Conservation (phyloP, 441 rosid species). For the Manihot esculenta region DNA sequence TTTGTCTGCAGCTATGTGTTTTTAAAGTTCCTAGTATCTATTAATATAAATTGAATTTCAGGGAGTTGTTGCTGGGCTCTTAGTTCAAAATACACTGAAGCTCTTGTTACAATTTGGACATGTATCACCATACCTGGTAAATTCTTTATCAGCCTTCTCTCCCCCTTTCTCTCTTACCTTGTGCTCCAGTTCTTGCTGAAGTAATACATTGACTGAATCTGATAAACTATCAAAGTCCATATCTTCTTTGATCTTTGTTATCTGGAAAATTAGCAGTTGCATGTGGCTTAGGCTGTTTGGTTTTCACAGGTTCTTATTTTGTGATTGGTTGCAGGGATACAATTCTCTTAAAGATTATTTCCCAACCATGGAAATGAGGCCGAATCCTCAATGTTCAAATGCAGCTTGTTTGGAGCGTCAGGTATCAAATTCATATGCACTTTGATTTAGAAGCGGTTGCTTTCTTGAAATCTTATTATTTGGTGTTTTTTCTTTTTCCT, state of each 20-base stretch:
- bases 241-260: background rate
- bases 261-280: slow-evolving; percentile 2
- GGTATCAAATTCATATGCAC: slow-evolving; percentile 43
- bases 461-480: slow-evolving; percentile 6
- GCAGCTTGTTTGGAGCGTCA: slow-evolving; percentile 86
- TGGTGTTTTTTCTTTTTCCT: slow-evolving; percentile 10
- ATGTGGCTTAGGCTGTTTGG: slow-evolving; percentile 9
- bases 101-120: slow-evolving; percentile 81
- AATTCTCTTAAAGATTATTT: slow-evolving; percentile 96
- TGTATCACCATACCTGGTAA: slow-evolving; percentile 90
- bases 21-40: slow-evolving; percentile 16
- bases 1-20: background rate
- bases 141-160: slow-evolving; percentile 18
- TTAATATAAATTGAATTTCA: slow-evolving; percentile 33
- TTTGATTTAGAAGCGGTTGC: slow-evolving; percentile 6
- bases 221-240: background rate
- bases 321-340: slow-evolving; percentile 72
- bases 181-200: background rate
- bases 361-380: slow-evolving; percentile 98
- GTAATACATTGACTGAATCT: background rate
- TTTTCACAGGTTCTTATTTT: slow-evolving; percentile 18
- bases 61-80: slow-evolving; percentile 99
- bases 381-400: slow-evolving; percentile 93
- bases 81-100: slow-evolving; percentile 90
- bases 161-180: slow-evolving; percentile 3